Evolutionary conservation across 306 rosid species (phyloP).

Genomic region (Malus sylvestris): DNA sequence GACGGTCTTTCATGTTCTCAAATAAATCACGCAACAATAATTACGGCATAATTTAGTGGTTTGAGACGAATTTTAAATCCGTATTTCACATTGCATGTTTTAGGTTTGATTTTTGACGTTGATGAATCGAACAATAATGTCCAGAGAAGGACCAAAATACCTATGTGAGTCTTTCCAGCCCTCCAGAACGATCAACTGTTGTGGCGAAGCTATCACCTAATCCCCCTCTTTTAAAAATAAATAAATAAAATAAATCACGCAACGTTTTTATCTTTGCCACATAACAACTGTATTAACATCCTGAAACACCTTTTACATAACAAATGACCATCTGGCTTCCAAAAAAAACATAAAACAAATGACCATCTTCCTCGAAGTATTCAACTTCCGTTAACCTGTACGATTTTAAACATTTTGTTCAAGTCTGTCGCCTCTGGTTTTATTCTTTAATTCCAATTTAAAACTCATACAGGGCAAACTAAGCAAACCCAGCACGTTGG

Average conservation of each 20-base stretch:
- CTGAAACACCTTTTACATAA: no score
- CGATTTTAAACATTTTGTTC: no score
- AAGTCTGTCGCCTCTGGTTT: no score
- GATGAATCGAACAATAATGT: no score
- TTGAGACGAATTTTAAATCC: fast-evolving
- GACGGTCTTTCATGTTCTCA: background rate
- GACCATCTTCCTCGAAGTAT: no score
- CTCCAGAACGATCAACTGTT: fast-evolving
- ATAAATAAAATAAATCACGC: no score
- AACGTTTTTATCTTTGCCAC: no score
- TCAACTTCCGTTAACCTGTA: no score
- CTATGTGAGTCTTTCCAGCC: fast-evolving
- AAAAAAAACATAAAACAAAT: no score
- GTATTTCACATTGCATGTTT: fast-evolving
- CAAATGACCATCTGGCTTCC: no score
- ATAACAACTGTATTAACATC: no score
- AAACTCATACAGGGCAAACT: background rate
- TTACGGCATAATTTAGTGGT: fast-evolving
- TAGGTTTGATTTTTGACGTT: fast-evolving
- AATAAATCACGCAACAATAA: no score
- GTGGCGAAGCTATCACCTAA: fast-evolving
- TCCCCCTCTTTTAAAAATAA: fast-evolving
- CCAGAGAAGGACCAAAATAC: fast-evolving
- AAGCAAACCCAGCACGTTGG: background rate
- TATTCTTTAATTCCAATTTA: background rate